Evolutionary conservation across 768 basidiomycete genomes (phyloP).

Genomic region (Mycena alexandri): DNA sequence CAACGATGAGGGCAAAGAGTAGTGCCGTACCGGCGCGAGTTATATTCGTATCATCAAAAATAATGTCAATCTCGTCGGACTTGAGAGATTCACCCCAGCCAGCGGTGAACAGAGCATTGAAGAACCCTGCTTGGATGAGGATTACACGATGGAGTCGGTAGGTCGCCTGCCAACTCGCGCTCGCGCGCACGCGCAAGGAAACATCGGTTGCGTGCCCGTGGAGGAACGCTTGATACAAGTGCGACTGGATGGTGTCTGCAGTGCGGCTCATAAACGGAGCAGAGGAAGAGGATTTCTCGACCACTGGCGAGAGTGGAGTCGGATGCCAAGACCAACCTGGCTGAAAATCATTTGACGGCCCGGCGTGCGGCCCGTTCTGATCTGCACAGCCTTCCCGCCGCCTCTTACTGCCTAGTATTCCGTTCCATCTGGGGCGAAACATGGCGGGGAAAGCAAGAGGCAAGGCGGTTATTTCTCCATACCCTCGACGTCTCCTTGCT

Average conservation of each 20-base stretch:
- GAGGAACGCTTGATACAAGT: conserved; percentile 47
- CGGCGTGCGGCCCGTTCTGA: neutral
- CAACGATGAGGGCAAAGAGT: conserved; percentile 30
- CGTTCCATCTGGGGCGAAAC: neutral
- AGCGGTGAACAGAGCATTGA: conserved; percentile 86
- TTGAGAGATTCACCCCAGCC: conserved; percentile 76
- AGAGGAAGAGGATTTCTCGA: neutral
- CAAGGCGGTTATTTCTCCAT: too few relatives aligned
- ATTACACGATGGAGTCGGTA: conserved; percentile 89
- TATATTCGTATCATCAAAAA: conserved; percentile 89
- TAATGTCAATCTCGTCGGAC: conserved; percentile 73
- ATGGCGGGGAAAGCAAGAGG: neutral
- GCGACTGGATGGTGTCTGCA: conserved; percentile 27
- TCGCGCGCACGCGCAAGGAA: conserved; percentile 73
- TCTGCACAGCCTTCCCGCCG: conserved; percentile 9
- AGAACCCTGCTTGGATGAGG: conserved; percentile 93
- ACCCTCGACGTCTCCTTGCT: neutral
- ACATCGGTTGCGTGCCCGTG: conserved; percentile 77
- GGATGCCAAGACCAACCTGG: neutral
- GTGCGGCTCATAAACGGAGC: conserved; percentile 15
- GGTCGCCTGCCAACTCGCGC: conserved; percentile 75
- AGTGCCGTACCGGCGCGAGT: conserved; percentile 72
- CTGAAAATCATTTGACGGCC: neutral
- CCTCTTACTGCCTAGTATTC: neutral
- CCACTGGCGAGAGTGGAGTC: neutral